Conservation (phyloP, 202 grass and related monocot species). For the Elaeis oleifera region DNA sequence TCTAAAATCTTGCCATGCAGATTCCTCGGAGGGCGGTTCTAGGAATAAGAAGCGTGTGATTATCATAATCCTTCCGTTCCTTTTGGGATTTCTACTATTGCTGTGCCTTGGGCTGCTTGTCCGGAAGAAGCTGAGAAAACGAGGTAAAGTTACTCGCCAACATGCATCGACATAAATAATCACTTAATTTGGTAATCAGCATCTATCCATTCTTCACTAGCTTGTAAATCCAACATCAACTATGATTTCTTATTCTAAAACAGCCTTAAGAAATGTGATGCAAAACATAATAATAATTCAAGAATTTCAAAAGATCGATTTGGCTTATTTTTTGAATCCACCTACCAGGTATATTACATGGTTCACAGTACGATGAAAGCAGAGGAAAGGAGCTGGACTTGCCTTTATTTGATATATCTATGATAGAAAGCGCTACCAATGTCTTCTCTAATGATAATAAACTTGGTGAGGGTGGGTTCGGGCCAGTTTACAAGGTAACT, state of each 20-base stretch:
- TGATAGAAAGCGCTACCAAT: constrained; percentile 41
- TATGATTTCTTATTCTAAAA: too few relatives aligned
- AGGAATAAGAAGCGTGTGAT: background rate
- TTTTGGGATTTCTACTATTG: constrained; percentile 1
- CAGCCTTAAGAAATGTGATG: too few relatives aligned
- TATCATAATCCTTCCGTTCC: background rate
- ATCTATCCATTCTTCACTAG: too few relatives aligned
- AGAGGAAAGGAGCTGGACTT: constrained; percentile 34
- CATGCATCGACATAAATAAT: too few relatives aligned
- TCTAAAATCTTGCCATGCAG: too few relatives aligned
- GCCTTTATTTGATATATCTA: constrained; percentile 44
- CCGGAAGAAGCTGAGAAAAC: constrained; percentile 7
- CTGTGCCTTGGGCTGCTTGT: constrained; percentile 3
- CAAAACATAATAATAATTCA: too few relatives aligned
- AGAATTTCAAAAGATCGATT: background rate
- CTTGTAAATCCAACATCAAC: too few relatives aligned
- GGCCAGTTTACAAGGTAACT: constrained; percentile 59
- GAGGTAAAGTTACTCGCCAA: background rate
- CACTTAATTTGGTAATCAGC: too few relatives aligned
- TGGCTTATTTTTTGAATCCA: background rate
- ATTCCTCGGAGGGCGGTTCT: background rate
- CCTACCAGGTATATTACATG: background rate
- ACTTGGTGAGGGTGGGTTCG: constrained; percentile 75
- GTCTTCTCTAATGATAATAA: constrained; percentile 39
- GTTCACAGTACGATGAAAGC: background rate